Evolutionary conservation across 2,329 filamentous ascomycete genomes (phyloP).

Genomic region (Epichloe glyceriae): DNA sequence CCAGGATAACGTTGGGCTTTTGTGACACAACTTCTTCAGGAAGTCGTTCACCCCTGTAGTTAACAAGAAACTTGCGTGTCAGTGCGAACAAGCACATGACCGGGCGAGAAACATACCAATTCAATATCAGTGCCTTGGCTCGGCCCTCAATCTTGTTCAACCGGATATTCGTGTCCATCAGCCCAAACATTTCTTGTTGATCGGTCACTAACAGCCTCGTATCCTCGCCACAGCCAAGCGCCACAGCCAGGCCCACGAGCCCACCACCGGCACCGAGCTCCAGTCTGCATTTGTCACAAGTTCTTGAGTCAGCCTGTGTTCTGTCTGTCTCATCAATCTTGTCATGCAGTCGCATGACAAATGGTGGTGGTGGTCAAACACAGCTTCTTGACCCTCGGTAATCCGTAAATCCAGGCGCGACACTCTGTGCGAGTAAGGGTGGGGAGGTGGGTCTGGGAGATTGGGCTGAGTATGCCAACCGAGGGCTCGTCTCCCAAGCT

Average conservation of each 20-base stretch:
- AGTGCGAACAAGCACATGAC: not conserved
- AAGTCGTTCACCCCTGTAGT: slow-evolving; percentile 45
- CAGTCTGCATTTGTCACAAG: slow-evolving; percentile 40
- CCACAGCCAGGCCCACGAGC: slow-evolving; percentile 59
- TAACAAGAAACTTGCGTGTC: not conserved
- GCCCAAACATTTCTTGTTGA: slow-evolving; percentile 67
- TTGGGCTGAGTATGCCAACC: no score
- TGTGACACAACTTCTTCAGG: slow-evolving; percentile 37
- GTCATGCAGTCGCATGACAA: not conserved
- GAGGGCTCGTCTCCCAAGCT: no score
- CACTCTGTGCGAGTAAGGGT: no score
- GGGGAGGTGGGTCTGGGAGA: no score
- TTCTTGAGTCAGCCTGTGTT: slow-evolving; percentile 9
- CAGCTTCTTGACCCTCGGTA: not conserved
- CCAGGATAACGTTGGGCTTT: slow-evolving; percentile 72
- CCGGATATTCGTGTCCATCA: slow-evolving; percentile 81
- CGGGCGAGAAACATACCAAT: slow-evolving; percentile 49
- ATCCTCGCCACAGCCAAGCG: slow-evolving; percentile 39
- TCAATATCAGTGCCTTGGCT: slow-evolving; percentile 58
- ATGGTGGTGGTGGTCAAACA: not conserved
- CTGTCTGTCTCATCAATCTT: not conserved
- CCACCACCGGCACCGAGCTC: slow-evolving; percentile 90
- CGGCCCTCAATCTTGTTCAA: slow-evolving; percentile 57
- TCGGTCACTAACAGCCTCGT: slow-evolving; percentile 68
- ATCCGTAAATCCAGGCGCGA: no score